Evolutionary conservation across 768 basidiomycete species (phyloP).

Genomic region (Psilocybe cubensis): DNA sequence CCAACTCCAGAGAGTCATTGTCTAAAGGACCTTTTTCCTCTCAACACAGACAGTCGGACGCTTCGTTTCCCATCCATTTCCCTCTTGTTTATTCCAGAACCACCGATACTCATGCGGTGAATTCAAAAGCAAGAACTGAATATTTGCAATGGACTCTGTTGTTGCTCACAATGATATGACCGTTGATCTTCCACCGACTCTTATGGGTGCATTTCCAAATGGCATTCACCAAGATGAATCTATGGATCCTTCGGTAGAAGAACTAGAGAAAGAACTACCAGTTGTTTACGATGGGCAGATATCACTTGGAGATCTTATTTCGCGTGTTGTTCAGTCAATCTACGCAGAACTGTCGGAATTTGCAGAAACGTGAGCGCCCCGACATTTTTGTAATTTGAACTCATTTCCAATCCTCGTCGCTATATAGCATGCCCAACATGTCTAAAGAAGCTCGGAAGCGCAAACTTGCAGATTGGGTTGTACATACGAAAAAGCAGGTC

Average conservation of each 20-base stretch:
- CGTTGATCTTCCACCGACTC: constrained; percentile 13
- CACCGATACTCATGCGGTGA: constrained; percentile 1
- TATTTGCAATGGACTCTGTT: not conserved
- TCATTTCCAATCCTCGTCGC: constrained; percentile 7
- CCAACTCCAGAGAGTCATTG: not conserved
- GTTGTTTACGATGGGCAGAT: constrained; percentile 75
- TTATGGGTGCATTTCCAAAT: constrained; percentile 23
- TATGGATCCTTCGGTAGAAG: constrained; percentile 46
- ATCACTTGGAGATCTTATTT: constrained; percentile 71
- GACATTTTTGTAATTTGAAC: not conserved
- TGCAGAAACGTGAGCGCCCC: constrained; percentile 76
- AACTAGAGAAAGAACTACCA: constrained; percentile 77
- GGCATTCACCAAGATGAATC: constrained; percentile 28
- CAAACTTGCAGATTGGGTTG: constrained; percentile 85
- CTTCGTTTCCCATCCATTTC: not conserved
- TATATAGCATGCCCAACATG: constrained; percentile 73
- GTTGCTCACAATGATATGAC: constrained; percentile 4
- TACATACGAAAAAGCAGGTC: constrained; percentile 88
- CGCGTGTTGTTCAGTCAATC: constrained; percentile 75
- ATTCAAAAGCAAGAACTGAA: not conserved
- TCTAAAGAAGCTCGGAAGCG: constrained; percentile 82
- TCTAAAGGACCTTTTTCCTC: not conserved
- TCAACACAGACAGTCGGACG: not conserved
- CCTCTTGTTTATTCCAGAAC: not conserved
- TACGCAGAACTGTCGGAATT: constrained; percentile 84